Base-by-base conservation (phyloP, 768 basidiomycete species). In the Leccinum rimulosum region DNA sequence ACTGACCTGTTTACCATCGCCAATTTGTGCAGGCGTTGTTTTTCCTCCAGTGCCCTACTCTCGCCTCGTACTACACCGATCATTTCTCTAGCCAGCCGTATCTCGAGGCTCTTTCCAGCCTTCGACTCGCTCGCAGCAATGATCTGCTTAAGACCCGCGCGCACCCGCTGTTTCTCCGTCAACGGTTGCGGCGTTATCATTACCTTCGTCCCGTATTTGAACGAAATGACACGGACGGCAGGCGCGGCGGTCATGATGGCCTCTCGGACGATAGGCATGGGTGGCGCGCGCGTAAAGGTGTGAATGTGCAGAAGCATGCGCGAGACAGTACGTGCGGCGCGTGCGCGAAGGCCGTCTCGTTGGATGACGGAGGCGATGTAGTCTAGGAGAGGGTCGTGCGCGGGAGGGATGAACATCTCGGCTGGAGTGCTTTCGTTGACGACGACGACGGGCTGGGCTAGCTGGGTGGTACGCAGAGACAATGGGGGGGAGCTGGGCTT, bases 1-100 rank as follows among this genome's bases (percentile, higher is more conserved):
- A 77, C 88, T 59, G 56, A 90, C 91, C 90, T 85, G 70, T 91
- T 91, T 30, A 88, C 80, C 80, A 89, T 87, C 2, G 89, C 93
- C 56, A 82, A 66, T 64, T 77, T 82, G 68, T 94, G 93, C 45
- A 81, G 66, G 50, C 83, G 80, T 61, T 77, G 75, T 72, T 92
- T 88, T 71, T 81, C 80, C 52, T 77, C 79, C 58, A 91, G 69
- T 33, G 84, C 87, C 38, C 76, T 74, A 48, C 83, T 84, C 4
- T 81, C 80, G 17, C 85, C 84, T 64, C 88, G 77, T n/a, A 92
- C 63, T 19, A 92, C 82, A 0, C 78, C 80, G 48, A 97, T 78
- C 33, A 95, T 75, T 75, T 96, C 93, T 68, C 84, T 79, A 31
- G 93, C 93, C 60, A 96, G 71, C 59, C 93, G 77, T 66, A 89